Evolutionary conservation across 2,329 filamentous ascomycete genomes (phyloP), one percentile per base, ranked within the genome.

Genomic region (Bimuria novae-zelandiae): DNA sequence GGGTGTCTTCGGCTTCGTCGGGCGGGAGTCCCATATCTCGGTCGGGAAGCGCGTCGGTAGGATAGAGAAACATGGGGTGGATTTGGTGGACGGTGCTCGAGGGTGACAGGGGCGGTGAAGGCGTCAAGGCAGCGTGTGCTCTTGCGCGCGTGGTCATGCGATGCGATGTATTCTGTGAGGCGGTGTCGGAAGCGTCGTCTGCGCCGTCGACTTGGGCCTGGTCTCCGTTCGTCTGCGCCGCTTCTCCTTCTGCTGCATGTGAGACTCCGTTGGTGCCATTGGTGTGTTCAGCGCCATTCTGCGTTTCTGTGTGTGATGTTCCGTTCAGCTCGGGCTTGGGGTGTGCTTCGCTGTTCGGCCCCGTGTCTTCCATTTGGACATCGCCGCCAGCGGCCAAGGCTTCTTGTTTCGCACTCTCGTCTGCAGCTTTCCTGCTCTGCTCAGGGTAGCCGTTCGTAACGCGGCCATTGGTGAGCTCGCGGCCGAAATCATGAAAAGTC

Each of bases 1-100:
- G 85, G 37, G 90, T 86, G 54, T 94, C 89, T 59, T 92, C 89
- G 1, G 90, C 90, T 74, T 94, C 90, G 22, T 79, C 75, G 16
- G 85, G 80, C 0, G 89, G 89, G 2, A 95, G 81, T 1, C 88
- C 88, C 33, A 89, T 77, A 67, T 92, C 85, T 50, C 86, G 81
- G 69, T 92, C 87, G 2, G 87, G 82, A 49, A 82, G 80, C 21
- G 84, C 82, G 27, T 82, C 77, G 22, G 76, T 68, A 0, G 90
- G 88, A 30, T 87, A 83, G 37, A 85, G 73, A 73, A 91, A 95
- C 64, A 91, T 84, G 3, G 89, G 89, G 68, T 93, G 88, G 53
- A 93, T 83, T 23, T 82, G 82, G n/a, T 79, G 77, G 3, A 81
- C 77, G 12, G 79, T 76, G 17, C 72, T 70, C 4, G 76, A 74